Base-by-base conservation (phyloP, 805 yeast genomes). In the Ogataea haglerorum region DNA sequence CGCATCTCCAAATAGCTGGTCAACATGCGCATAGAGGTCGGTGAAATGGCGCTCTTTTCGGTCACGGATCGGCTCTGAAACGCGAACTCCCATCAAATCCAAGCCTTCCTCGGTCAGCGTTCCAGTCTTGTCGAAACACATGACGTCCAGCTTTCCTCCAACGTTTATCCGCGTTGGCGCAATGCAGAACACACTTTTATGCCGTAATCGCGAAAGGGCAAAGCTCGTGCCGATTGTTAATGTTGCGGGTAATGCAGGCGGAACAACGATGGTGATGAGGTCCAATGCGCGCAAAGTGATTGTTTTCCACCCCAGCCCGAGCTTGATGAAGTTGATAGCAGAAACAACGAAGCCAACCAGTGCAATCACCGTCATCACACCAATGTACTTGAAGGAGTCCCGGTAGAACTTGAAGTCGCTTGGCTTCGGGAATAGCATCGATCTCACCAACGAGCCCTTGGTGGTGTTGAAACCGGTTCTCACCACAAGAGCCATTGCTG, bases 201-300 rank as follows among this genome's bases (percentile, higher is more conserved):
- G 65, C 47, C 87, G 80, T 47, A 93, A 68, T 46, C 98, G 72
- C 22, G 79, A 70, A 18, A 93, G 64, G 0, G 99, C 95, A 68
- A 93, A 90, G 49, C 91, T 87, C 0, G 97, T 90, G 14, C 99
- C 99, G 45, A 93, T 91, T 0, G 99, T 89, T 46, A 93, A 68
- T 0, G 99, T 93, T 0, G 99, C 99, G 0, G 99, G 99, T 32
- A 93, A 71, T 0, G 99, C 99, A 1, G 99, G 99, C 1, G 99
- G 99, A 1, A 93, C 96, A 6, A 93, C 99, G 59, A 93, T 89
- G 0, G 99, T 93, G 40, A 93, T 83, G 38, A 93, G 77, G 65
- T 93, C 99, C 40, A 93, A 68, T 0, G 98, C 98, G 52, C 99
- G 75, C 41, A 93, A 67, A 5, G 90, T 71, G 69, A 93, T 91